Evolutionary conservation across 1,284 basidiomycete genomes (phyloP), one percentile per base, ranked within the genome.

Genomic region (Termitomyces sp.): DNA sequence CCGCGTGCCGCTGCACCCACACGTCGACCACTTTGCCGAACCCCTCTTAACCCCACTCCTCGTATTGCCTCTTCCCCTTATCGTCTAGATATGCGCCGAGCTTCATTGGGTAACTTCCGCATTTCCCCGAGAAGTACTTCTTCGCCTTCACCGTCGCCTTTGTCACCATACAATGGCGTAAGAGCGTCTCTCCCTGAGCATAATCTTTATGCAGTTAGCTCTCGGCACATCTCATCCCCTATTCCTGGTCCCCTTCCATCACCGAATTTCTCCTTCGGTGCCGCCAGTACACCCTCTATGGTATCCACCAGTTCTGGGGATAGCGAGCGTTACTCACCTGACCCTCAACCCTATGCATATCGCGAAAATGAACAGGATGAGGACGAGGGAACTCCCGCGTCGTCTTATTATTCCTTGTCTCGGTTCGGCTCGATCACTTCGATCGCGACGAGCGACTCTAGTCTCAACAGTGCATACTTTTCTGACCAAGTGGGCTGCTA

Each of bases 171-270:
- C 59, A 64, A 69, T 52, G 66, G 65, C 35, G 61, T 69, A 35
- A 68, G 75, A 38, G 69, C 70, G 10, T 75, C 74, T 21, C 62
- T 77, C 26, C 78, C 79, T 41, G 78, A 80, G 54, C 74, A 76
- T 49, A 70, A 71, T 16, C 64, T 76, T 14, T 84, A 77, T 60
- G 69, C 77, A 8, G 66, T 79, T 52, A 74, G 79, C 13, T 64
- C 76, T 28, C 79, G 84, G 31, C 62, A 71, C 5, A 64, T 82
- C 26, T 64, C 73, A 0, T 75, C 81, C 2, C 81, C 81, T 9
- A 76, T 83, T 44, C 81, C 84, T 5, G 86, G 86, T 0, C 86
- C 86, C 5, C 72, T 88, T n/a, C 86, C 86, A 5, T 74, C 76
- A 7, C 80, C 82, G 28, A 77, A 76, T 60, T 88, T 81, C 71